Evolutionary conservation across 23 red algal genomes (phyloP), one percentile per base, ranked within the genome.

Genomic region (Rhodosorus marinus): DNA sequence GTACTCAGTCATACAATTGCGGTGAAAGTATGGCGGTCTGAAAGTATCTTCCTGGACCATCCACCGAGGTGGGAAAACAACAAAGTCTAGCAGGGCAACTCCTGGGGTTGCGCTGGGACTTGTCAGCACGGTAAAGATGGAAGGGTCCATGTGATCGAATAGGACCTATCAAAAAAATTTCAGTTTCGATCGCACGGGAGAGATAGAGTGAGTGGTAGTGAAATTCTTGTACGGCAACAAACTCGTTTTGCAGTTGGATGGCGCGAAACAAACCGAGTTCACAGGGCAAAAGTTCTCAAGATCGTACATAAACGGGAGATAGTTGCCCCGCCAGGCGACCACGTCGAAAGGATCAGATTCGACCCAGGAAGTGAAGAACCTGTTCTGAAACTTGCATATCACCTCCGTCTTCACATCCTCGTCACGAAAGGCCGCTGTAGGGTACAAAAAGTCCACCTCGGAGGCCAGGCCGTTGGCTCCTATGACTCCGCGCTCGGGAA

Each of bases 51-150:
- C 80, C 57, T 79, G 71, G 15, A 67, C 56, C 33, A 27, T 24
- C 80, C 80, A 85, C 20, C 70, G 70, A 20, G 69, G 69, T 5
- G 80, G 80, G 49, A 85, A 85, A 1, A 85, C 57, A 0, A 85
- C 80, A 2, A 85, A 69, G 23, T 85, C 80, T 0, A 62, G 60
- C 9, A 85, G 57, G 15, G 80, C 69, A 31, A 76, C 35, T 1
- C 70, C 80, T 19, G 47, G 35, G 0, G 33, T 28, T 29, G 30
- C 33, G 25, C 80, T 58, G 11, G 59, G 45, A 8, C 64, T 61
- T 8, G 80, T 85, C 6, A 85, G 57, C n/a, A 85, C 80, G 24
- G 80, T 85, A 50, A 85, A 85, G 4, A 85, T 85, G 14, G 80
- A 85, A 7, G 80, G 80, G 49, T 85, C 80, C 36, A 75, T 53